Evolutionary conservation across 225 moss, liverwort and hornwort species (phyloP).

Genomic region (Marchantia paleacea): DNA sequence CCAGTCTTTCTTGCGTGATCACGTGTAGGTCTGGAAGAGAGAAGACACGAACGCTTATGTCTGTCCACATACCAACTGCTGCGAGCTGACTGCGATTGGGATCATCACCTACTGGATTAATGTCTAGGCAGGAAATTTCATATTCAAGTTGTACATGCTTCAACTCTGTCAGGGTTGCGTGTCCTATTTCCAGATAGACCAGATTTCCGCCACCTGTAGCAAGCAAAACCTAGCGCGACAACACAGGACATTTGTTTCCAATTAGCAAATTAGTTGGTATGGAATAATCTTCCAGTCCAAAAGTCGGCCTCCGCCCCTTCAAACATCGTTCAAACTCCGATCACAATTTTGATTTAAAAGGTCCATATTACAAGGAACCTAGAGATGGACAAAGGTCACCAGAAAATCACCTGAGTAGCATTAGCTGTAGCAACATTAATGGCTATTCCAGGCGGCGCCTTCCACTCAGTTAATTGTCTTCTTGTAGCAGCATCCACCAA

Average conservation of each 20-base stretch:
- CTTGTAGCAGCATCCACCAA: slow-evolving; percentile 83
- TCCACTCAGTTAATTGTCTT: slow-evolving; percentile 90
- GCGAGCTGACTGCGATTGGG: slow-evolving; percentile 85
- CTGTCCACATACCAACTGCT: slow-evolving; percentile 99
- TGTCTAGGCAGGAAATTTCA: slow-evolving; percentile 92
- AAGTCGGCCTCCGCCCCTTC: background rate
- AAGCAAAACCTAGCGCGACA: slow-evolving; percentile 73
- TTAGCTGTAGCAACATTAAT: slow-evolving; percentile 96
- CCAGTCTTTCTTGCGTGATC: slow-evolving; percentile 85
- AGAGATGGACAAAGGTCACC: background rate
- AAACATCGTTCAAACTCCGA: background rate
- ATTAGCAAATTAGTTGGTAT: background rate
- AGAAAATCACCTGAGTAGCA: slow-evolving; percentile 74
- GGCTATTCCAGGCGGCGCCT: slow-evolving; percentile 79
- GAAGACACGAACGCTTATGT: slow-evolving; percentile 93
- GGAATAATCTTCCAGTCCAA: background rate
- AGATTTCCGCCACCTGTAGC: slow-evolving; percentile 99
- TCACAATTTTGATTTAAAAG: background rate
- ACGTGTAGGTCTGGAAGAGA: slow-evolving; percentile 75
- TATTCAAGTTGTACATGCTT: slow-evolving; percentile 88
- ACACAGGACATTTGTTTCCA: background rate
- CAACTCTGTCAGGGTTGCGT: slow-evolving; percentile 68
- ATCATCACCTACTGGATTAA: slow-evolving; percentile 90
- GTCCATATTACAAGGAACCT: background rate
- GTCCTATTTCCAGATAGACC: slow-evolving; percentile 88